A percentile compares a stretch with the other conserved stretches of the same genome.
phyloP scores from a whole-genome alignment of 306 rosid genomes.

The Dicorynia guianensis region DNA sequence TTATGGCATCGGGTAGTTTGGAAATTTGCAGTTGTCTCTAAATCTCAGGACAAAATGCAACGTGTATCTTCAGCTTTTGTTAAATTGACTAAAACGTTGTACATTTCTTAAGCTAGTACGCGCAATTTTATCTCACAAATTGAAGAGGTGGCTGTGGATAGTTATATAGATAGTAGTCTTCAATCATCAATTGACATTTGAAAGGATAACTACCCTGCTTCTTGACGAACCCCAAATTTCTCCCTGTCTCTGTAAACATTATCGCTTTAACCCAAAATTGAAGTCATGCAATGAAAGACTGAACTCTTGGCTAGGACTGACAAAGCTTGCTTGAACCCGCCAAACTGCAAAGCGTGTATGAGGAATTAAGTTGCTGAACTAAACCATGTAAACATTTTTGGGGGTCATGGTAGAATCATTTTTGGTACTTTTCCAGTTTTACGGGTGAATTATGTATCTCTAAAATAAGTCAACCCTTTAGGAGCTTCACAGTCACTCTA shows the following conservation, averaged over 20 bases:
- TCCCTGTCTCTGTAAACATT: background rate
- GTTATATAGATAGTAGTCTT: background rate
- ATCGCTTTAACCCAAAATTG: too few relatives aligned
- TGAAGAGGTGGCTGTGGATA: conserved; percentile 27
- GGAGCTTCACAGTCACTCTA: too few relatives aligned
- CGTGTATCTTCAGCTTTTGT: conserved; percentile 16
- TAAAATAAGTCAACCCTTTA: too few relatives aligned
- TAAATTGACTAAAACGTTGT: conserved; percentile 29
- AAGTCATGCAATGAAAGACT: too few relatives aligned
- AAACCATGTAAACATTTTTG: too few relatives aligned
- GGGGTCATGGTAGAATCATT: too few relatives aligned
- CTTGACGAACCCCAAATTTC: conserved; percentile 7
- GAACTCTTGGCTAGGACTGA: too few relatives aligned
- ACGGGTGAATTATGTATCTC: too few relatives aligned
- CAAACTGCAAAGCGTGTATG: too few relatives aligned
- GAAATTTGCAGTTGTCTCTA: conserved; percentile 27
- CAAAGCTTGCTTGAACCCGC: too few relatives aligned
- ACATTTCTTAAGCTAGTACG: background rate
- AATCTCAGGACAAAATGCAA: conserved; percentile 12
- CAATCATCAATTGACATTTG: background rate
- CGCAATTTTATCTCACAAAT: background rate
- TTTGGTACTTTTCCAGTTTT: too few relatives aligned
- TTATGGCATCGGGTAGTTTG: conserved; percentile 17
- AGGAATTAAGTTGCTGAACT: too few relatives aligned
- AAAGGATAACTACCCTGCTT: conserved; percentile 18